A percentile compares a stretch with the other conserved stretches of the same genome.
Conservation (phyloP, 441 rosid genomes). For the Jatropha multifida region DNA sequence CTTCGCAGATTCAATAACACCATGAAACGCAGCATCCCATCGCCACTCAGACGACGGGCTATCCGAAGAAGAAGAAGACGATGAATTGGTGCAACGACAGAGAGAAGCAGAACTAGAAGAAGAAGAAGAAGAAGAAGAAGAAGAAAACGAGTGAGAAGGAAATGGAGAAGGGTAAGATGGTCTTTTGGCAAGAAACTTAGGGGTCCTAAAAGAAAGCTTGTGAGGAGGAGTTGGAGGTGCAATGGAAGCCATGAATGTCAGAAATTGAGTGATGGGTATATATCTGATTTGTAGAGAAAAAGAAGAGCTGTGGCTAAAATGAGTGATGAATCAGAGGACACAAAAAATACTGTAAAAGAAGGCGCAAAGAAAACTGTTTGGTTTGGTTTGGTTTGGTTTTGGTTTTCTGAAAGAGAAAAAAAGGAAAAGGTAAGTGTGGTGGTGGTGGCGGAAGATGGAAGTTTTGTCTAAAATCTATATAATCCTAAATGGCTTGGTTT, state of each 20-base stretch:
- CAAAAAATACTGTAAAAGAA: not conserved
- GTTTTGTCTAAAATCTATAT: too few species aligned
- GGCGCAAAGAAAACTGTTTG: not conserved
- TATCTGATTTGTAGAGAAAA: not conserved
- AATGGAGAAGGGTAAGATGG: conserved; percentile 37
- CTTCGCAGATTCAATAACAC: conserved; percentile 47
- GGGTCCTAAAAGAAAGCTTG: conserved; percentile 39
- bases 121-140: conserved; percentile 24
- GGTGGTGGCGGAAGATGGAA: too few species aligned
- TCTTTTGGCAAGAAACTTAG: conserved; percentile 34
- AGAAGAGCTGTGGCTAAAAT: not conserved
- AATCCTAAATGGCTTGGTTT: too few species aligned
- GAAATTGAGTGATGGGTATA: not conserved
- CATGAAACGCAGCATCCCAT: conserved; percentile 66
- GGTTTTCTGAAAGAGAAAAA: too few species aligned
- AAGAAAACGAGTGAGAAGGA: conserved; percentile 13
- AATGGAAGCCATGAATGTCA: conserved; percentile 53
- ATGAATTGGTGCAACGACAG: conserved; percentile 50
- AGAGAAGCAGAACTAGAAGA: conserved; percentile 25
- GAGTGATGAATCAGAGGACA: too few species aligned
- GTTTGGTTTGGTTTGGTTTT: not conserved
- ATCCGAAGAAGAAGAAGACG: conserved; percentile 33
- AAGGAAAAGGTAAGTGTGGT: too few species aligned
- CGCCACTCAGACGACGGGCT: conserved; percentile 31
- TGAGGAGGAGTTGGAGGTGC: conserved; percentile 49